phyloP scores from a whole-genome alignment of 1,284 basidiomycete species.

The Cutaneotrichosporon arboriforme region DNA sequence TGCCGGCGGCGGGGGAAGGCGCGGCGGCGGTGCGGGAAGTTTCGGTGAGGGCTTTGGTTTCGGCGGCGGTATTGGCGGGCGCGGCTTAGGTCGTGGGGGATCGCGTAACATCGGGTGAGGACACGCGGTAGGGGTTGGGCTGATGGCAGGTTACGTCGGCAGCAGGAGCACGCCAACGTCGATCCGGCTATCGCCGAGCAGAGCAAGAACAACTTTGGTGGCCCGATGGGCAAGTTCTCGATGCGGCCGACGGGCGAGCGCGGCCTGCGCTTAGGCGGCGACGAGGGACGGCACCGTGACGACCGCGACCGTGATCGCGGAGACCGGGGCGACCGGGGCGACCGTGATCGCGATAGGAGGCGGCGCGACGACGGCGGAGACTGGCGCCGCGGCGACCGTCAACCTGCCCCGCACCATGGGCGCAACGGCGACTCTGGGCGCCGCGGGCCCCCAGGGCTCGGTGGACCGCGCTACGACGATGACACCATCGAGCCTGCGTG shows the following conservation, averaged over 20 bases:
- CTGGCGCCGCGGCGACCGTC: conserved; percentile 5
- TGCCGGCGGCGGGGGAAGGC: conserved; percentile 15
- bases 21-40: conserved; percentile 20
- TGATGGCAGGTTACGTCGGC: conserved; percentile 9
- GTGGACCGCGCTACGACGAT: conserved; percentile 22
- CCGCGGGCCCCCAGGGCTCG: conserved; percentile 1
- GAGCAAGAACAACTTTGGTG: conserved; percentile 10
- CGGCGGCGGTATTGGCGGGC: conserved; percentile 41
- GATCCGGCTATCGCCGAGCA: conserved; percentile 20
- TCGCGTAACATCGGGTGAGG: conserved; percentile 36
- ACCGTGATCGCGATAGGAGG: background rate
- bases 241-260: conserved; percentile 20
- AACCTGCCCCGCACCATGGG: conserved; percentile 1
- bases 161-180: conserved; percentile 9
- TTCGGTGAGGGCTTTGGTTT: conserved; percentile 45
- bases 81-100: conserved; percentile 16
- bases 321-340: conserved; percentile 10
- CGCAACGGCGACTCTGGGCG: conserved; percentile 16
- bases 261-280: conserved; percentile 26
- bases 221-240: conserved; percentile 35
- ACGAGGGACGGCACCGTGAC: conserved; percentile 17
- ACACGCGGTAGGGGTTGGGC: background rate
- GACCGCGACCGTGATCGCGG: background rate
- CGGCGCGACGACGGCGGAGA: conserved; percentile 6
- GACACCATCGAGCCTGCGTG: conserved; percentile 40